Evolutionary conservation across 1,284 basidiomycete genomes (phyloP).

Genomic region (Marasmius sp.): DNA sequence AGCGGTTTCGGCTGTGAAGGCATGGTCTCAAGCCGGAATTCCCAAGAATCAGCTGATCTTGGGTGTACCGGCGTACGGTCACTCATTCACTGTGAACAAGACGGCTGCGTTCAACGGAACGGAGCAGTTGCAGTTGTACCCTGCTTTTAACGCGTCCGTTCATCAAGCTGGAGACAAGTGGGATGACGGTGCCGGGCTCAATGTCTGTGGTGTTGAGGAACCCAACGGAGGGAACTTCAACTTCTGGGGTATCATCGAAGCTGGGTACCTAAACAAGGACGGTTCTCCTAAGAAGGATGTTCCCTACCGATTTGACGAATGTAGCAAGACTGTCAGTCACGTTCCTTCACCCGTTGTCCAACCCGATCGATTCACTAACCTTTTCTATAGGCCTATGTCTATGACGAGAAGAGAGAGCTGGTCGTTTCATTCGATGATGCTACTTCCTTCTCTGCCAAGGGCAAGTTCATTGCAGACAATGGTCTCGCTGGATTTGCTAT

Average conservation of each 20-base stretch:
- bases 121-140: conserved; percentile 42
- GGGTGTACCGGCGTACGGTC: not conserved
- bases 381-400: conserved; percentile 58
- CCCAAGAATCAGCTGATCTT: conserved; percentile 53
- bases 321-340: conserved; percentile 64
- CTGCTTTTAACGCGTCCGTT: conserved; percentile 43
- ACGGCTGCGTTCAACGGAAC: conserved; percentile 37
- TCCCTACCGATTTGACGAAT: conserved; percentile 54
- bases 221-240: conserved; percentile 40
- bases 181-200: conserved; percentile 35
- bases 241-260: conserved; percentile 59
- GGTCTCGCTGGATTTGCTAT: conserved; percentile 63
- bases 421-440: conserved; percentile 66
- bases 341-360: not conserved
- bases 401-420: conserved; percentile 49
- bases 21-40: conserved; percentile 80
- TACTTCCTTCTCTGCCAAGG: conserved; percentile 59
- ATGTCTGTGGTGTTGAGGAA: conserved; percentile 51
- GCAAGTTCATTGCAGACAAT: conserved; percentile 49
- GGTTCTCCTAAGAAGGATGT: conserved; percentile 52
- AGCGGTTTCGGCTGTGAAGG: conserved; percentile 68
- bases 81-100: conserved; percentile 11
- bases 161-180: conserved; percentile 54
- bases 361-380: not conserved
- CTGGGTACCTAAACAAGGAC: conserved; percentile 51